Percentiles rank a stretch among this genome's conserved stretches.
These are phyloP conservation scores for Paraleonurus japonicus DNA, from an alignment of 257 asterid species.

Conservation along the genomic window DNA sequence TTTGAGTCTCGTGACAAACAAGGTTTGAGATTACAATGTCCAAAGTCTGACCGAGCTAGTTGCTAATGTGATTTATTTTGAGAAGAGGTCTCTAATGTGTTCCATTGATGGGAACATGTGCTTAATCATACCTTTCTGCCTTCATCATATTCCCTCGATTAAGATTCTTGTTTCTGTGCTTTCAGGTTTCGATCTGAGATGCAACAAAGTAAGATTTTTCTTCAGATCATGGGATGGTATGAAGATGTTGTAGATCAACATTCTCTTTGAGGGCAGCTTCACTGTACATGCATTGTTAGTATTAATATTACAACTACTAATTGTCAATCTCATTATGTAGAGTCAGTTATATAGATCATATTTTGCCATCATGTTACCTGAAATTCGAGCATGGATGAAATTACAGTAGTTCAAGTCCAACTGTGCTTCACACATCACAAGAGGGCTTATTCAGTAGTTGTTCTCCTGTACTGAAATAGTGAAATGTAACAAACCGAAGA, in stretches of 20 bases:
- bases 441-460: not conserved
- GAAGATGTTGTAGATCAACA: conserved; percentile 13
- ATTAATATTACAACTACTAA: conserved; percentile 7
- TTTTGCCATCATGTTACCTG: not conserved
- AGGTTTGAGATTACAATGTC: no score
- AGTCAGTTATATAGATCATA: not conserved
- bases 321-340: not conserved
- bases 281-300: not conserved
- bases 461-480: not conserved
- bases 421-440: not conserved
- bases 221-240: not conserved
- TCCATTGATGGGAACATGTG: not conserved
- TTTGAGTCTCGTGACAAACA: no score
- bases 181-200: conserved; percentile 24
- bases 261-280: not conserved
- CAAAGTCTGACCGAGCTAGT: no score
- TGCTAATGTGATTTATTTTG: not conserved
- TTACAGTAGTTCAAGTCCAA: not conserved
- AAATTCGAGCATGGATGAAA: not conserved
- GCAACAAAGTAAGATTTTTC: conserved; percentile 5
- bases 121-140: not conserved
- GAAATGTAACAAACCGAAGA: not conserved
- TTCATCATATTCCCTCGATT: not conserved
- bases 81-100: not conserved
- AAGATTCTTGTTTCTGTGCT: conserved; percentile 17